Evolutionary conservation across 2,329 filamentous ascomycete species (phyloP), one percentile per base, ranked within the genome.

Genomic region (Teratosphaeria zuluensis): DNA sequence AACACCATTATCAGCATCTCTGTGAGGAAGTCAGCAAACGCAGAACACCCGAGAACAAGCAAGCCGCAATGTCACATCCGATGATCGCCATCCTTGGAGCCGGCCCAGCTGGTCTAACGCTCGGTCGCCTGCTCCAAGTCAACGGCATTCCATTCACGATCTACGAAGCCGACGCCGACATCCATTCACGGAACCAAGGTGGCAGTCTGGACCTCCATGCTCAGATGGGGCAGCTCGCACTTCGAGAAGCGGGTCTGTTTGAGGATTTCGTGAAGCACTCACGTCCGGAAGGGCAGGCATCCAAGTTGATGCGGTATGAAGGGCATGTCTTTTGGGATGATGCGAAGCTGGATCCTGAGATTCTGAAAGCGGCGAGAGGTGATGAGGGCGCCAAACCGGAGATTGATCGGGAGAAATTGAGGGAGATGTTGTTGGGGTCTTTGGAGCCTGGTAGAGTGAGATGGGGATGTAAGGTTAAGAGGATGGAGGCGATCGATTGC

Each of bases 181-280:
- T 59, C 51, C 61, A 68, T 57, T 66, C 66, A 55, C 31, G 38
- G 9, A 46, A 42, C 11, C 54, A 56, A 28, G 54, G 54, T 32
- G 70, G 69, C 31, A 60, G 64, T 2, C 61, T 72, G 3, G 70
- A 72, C 42, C 60, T 71, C 2, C 70, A 72, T 59, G 58, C 65
- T n/a, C 59, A 61, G 9, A 65, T 62, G 9, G 69, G 70, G 1
- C 67, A 69, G 53, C 58, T 63, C 19, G 69, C 66, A 6, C 58
- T 72, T 1, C 58, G 59, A 21, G 60, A 64, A 55, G 66, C 65
- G 7, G 66, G 66, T 1, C 59, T 72, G 3, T 63, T 62, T 52
- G 64, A 68, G 19, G 59, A 66, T 38, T 72, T 70, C 59, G 38
- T 64, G 24, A 63, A 61, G 53, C 56, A 63, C 30, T 62, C 62